These are phyloP conservation scores for Sungouiella blattae DNA, from an alignment of 805 yeast species.

Conservation along the genomic window DNA sequence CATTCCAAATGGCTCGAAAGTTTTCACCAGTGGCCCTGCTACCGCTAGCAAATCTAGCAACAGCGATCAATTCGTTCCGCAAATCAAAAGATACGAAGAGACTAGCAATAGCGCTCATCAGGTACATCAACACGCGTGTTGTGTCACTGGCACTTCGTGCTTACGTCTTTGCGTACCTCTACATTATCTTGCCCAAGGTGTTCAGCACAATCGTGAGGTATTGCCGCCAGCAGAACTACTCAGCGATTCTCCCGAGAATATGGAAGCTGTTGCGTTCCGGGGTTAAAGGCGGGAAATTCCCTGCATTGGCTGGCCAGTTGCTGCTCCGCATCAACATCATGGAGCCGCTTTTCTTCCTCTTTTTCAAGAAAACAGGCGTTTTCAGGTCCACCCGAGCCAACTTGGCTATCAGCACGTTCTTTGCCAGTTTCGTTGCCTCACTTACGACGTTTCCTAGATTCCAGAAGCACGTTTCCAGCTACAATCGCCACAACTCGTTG, in stretches of 20 bases:
- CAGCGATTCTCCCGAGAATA: slow-evolving; percentile 8
- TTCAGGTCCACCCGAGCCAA: background rate
- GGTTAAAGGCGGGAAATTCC: slow-evolving; percentile 30
- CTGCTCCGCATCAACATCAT: slow-evolving; percentile 29
- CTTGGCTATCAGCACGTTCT: slow-evolving; percentile 21
- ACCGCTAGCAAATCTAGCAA: no score
- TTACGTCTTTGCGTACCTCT: slow-evolving; percentile 30
- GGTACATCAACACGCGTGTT: slow-evolving; percentile 5
- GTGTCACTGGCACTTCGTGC: slow-evolving; percentile 31
- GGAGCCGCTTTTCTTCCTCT: slow-evolving; percentile 19
- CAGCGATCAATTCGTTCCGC: no score
- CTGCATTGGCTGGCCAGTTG: slow-evolving; percentile 30
- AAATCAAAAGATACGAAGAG: no score
- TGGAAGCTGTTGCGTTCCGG: slow-evolving; percentile 20
- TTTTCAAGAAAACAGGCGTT: slow-evolving; percentile 9
- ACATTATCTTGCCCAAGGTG: slow-evolving; percentile 31
- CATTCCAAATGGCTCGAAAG: no score
- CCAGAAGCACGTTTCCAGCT: slow-evolving; percentile 27
- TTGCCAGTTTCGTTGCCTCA: slow-evolving; percentile 27
- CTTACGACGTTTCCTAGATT: slow-evolving; percentile 26
- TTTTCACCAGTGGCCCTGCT: no score
- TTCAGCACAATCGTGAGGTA: slow-evolving; percentile 13
- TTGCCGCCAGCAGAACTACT: slow-evolving; percentile 3
- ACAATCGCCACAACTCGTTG: slow-evolving; percentile 30
- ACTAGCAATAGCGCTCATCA: no score